Evolutionary conservation across 805 yeast species (phyloP).

Genomic region (Yamadazyma sp.): DNA sequence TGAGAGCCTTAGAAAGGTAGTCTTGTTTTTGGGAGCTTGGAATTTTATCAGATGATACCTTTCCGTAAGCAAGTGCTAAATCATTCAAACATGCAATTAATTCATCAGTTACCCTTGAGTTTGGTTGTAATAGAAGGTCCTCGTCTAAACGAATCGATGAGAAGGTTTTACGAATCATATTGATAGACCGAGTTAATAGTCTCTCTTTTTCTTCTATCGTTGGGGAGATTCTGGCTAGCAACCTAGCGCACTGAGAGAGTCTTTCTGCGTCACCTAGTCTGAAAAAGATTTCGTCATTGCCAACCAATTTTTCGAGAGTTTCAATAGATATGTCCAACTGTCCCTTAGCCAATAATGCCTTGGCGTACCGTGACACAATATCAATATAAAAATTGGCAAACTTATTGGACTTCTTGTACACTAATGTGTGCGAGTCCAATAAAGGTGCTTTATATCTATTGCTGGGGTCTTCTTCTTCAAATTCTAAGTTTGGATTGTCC

Average conservation of each 20-base stretch:
- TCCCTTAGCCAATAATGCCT: constrained; percentile 42
- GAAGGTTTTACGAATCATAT: constrained; percentile 33
- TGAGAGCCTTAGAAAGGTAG: constrained; percentile 27
- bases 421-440: constrained; percentile 28
- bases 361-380: constrained; percentile 40
- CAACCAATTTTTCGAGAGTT: constrained; percentile 29
- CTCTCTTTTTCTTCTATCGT: constrained; percentile 20
- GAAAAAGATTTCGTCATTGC: constrained; percentile 37
- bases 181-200: constrained; percentile 31
- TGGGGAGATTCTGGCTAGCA: constrained; percentile 29
- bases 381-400: constrained; percentile 45
- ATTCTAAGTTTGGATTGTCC: constrained; percentile 24
- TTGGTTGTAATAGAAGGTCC: constrained; percentile 25
- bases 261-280: constrained; percentile 42
- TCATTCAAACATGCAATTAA: constrained; percentile 31
- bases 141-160: constrained; percentile 24
- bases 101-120: constrained; percentile 38
- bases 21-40: constrained; percentile 10
- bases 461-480: constrained; percentile 25
- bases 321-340: constrained; percentile 29
- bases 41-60: constrained; percentile 10
- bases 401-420: constrained; percentile 27
- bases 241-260: constrained; percentile 39
- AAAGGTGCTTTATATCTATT: constrained; percentile 35
- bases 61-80: constrained; percentile 34